These are phyloP conservation scores for Trichosanthes truncata DNA, from an alignment of 306 rosid genomes.

Conservation along the genomic window DNA sequence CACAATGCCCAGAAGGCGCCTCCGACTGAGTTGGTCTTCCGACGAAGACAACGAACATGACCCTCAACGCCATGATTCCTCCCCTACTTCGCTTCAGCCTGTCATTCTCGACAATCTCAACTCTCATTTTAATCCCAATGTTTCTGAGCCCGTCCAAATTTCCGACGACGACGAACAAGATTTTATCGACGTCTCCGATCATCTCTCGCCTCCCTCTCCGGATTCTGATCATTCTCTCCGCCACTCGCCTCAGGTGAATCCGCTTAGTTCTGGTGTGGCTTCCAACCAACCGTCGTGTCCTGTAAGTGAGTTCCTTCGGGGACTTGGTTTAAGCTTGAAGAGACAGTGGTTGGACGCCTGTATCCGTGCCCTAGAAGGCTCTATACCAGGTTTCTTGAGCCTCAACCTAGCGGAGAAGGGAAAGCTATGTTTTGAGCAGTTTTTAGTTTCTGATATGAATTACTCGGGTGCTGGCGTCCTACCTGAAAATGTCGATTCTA, in stretches of 20 bases:
- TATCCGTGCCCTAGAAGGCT: conserved; percentile 30
- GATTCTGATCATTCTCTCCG: neutral
- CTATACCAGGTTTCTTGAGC: conserved; percentile 27
- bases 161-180: conserved; percentile 39
- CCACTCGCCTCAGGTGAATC: conserved; percentile 5
- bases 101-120: conserved; percentile 6
- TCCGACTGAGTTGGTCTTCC: conserved; percentile 34
- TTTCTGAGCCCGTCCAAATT: conserved; percentile 32
- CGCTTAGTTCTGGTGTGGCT: neutral
- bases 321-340: conserved; percentile 47
- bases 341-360: conserved; percentile 54
- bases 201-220: conserved; percentile 30
- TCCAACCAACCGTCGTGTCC: conserved; percentile 29
- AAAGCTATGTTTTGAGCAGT: conserved; percentile 68
- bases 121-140: conserved; percentile 15
- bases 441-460: conserved; percentile 60
- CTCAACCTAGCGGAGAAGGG: conserved; percentile 42
- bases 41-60: conserved; percentile 18
- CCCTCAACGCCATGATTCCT: neutral
- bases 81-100: conserved; percentile 6
- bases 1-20: conserved; percentile 54
- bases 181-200: conserved; percentile 54
- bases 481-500: conserved; percentile 52
- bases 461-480: conserved; percentile 50
- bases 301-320: conserved; percentile 34